phyloP scores from a whole-genome alignment of 2,329 filamentous ascomycete genomes.

The Ciborinia camelliae region DNA sequence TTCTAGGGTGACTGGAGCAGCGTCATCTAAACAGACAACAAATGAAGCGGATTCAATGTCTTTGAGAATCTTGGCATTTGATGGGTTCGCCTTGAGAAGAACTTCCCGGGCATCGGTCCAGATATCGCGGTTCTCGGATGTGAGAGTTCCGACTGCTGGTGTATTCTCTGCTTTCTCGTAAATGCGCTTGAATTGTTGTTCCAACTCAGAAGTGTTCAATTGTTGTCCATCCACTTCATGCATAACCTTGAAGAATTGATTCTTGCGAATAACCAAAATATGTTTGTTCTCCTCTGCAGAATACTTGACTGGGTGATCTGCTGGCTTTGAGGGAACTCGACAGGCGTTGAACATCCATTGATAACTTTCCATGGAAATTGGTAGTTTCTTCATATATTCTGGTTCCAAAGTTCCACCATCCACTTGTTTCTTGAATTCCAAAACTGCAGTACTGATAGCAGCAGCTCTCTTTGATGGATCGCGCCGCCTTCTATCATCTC shows the following conservation, averaged over 20 bases:
- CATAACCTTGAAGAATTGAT: conserved; percentile 92
- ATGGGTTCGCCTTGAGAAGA: conserved; percentile 70
- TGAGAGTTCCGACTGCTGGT: conserved; percentile 78
- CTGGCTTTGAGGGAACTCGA: conserved; percentile 76
- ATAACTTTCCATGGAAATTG: conserved; percentile 98
- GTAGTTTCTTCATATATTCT: conserved; percentile 97
- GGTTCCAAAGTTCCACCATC: conserved; percentile 81
- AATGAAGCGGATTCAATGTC: conserved; percentile 87
- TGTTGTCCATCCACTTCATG: conserved; percentile 79
- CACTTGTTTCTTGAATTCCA: conserved; percentile 94
- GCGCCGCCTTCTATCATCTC: conserved; percentile 83
- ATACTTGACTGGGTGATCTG: conserved; percentile 83
- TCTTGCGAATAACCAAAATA: conserved; percentile 88
- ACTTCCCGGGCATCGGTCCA: conserved; percentile 82
- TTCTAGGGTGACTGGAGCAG: conserved; percentile 85
- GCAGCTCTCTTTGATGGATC: conserved; percentile 91
- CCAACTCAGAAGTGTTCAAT: conserved; percentile 84
- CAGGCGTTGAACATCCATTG: conserved; percentile 98
- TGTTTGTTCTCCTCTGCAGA: conserved; percentile 72
- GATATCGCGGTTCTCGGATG: conserved; percentile 87
- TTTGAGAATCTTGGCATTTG: conserved; percentile 75
- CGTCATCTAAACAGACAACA: conserved; percentile 89
- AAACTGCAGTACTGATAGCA: conserved; percentile 76
- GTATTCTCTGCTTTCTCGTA: conserved; percentile 73
- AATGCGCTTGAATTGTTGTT: conserved; percentile 81